phyloP scores from a whole-genome alignment of 805 yeast species.

The Lipomyces yamanashiensis region DNA sequence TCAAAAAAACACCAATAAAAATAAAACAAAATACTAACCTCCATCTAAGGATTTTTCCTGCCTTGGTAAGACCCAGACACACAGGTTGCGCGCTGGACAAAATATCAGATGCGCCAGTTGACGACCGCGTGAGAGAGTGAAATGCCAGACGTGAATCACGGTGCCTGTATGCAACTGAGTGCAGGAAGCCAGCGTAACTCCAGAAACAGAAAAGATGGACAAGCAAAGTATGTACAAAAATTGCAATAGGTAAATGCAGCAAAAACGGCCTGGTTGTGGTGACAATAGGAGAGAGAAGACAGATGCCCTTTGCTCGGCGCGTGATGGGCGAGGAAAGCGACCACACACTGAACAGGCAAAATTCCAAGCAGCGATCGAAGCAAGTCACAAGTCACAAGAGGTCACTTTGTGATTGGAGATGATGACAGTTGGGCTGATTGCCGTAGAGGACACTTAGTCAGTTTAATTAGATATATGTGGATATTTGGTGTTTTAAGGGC shows the following conservation, averaged over 20 bases:
- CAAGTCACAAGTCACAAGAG: background rate
- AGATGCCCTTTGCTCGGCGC: no score
- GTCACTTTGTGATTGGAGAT: no score
- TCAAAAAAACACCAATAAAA: background rate
- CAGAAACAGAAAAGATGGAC: background rate
- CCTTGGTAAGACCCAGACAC: background rate
- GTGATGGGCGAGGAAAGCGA: no score
- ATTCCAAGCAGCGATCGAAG: background rate
- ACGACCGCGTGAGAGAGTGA: slow-evolving; percentile 4
- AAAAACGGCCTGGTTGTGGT: background rate
- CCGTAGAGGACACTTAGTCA: no score
- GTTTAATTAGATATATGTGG: no score
- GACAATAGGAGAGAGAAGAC: background rate
- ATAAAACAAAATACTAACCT: background rate
- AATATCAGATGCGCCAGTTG: slow-evolving; percentile 11
- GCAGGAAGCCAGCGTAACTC: no score
- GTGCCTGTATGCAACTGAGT: background rate
- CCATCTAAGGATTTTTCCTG: background rate
- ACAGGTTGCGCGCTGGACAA: slow-evolving; percentile 6
- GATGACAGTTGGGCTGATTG: no score
- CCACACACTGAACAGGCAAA: background rate
- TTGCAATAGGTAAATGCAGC: background rate
- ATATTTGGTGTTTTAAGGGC: no score
- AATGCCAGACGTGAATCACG: background rate
- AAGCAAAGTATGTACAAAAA: background rate